Evolutionary conservation across 106 monocot genomes (phyloP).

Genomic region (Acorus calamus): DNA sequence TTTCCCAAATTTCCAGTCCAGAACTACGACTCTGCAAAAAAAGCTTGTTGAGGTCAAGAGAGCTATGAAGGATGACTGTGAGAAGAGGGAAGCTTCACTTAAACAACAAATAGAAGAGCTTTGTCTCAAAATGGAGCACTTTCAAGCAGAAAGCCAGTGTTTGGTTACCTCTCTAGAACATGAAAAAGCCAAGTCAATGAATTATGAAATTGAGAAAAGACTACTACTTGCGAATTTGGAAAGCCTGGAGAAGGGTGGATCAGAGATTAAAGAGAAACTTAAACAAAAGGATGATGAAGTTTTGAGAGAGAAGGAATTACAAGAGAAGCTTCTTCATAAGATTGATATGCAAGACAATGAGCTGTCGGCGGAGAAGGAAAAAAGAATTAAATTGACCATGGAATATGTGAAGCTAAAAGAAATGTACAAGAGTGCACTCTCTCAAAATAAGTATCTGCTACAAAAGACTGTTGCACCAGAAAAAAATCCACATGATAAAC

Average conservation of each 20-base stretch:
- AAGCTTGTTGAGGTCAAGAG: conserved; percentile 20
- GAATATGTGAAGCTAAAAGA: conserved; percentile 27
- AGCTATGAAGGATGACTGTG: conserved; percentile 44
- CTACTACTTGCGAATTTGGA: conserved; percentile 25
- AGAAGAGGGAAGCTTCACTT: conserved; percentile 42
- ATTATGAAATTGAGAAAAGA: conserved; percentile 27
- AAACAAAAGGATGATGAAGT: conserved; percentile 23
- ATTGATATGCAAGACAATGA: conserved; percentile 52
- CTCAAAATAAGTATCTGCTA: conserved; percentile 64
- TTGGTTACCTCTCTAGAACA: conserved; percentile 20
- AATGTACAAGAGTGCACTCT: conserved; percentile 61
- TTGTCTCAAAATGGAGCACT: conserved; percentile 16
- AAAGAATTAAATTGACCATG: conserved; percentile 27
- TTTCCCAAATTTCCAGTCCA: conserved; percentile 61
- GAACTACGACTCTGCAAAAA: conserved; percentile 23
- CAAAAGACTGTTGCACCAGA: conserved; percentile 24
- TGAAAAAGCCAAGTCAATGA: conserved; percentile 14
- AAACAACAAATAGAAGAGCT: conserved; percentile 38
- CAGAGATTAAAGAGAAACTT: conserved; percentile 31
- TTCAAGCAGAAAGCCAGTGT: conserved; percentile 25
- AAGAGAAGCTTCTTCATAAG: conserved; percentile 40
- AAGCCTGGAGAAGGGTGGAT: conserved; percentile 15
- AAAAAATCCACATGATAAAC: conserved; percentile 4
- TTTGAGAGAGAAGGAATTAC: conserved; percentile 23
- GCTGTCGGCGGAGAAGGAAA: conserved; percentile 40